Base-by-base conservation (phyloP, 2,329 filamentous ascomycete species). In the Hypocreales sp. region DNA sequence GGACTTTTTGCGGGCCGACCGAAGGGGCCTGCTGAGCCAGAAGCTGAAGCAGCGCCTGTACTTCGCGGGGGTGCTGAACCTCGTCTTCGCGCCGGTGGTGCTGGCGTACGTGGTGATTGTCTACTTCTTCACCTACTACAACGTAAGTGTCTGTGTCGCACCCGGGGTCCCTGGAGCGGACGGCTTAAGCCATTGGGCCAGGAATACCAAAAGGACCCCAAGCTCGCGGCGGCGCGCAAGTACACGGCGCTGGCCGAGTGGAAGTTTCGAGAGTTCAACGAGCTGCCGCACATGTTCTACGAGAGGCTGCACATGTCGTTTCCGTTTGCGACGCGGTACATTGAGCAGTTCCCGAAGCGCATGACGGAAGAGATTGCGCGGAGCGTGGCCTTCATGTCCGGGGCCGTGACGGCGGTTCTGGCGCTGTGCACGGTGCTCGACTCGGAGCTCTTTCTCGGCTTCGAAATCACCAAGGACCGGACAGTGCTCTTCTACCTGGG, bases 241-340 rank as follows among this genome's bases (percentile, higher is more conserved):
- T 98, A 94, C 47, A 95, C 87, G 0, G 81, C 84, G 2, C 68
- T 93, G 27, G 90, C 90, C 0, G 80, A 93, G 48, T 98, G 90
- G 90, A 95, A 94, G 44, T 94, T 98, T 36, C 77, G 90, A 25
- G 87, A 95, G 48, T 98, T 95, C 64, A 98, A 98, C 44, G 90
- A 98, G 50, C 64, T 98, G 1, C 78, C 79, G 31, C 90, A 98
- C 50, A 64, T 95, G 3, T 98, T 95, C 42, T 71, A 84, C 33
- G 80, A 87, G 37, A 74, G 90, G 13, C 62, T 87, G 22, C 86
- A 92, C 37, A 92, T 95, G 79, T 93, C 90, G 1, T 84, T 90
- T 44, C 86, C 87, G 0, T 94, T 83, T 47, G 87, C 90, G 3
- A 83, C 79, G 19, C 72, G 83, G 25, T 98, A 98, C 43, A 67